These are phyloP conservation scores for Trametes meyenii DNA, from an alignment of 768 basidiomycete genomes.

Conservation along the genomic window DNA sequence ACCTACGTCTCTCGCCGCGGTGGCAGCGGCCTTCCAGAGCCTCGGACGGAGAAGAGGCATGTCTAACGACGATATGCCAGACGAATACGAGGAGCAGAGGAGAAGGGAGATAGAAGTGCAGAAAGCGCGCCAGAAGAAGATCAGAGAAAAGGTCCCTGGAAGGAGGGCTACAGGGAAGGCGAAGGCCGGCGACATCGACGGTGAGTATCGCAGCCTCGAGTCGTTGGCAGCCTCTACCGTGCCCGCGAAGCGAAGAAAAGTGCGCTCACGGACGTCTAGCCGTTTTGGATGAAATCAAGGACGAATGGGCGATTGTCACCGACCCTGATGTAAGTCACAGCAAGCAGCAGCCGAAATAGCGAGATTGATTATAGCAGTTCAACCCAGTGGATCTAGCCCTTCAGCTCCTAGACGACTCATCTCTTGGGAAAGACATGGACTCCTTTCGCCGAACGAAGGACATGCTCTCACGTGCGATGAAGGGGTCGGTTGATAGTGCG, in stretches of 20 bases:
- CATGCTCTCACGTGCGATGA: constrained; percentile 77
- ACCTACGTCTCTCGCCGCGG: constrained; percentile 45
- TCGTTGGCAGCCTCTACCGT: neutral
- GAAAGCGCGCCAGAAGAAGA: constrained; percentile 65
- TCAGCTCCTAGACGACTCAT: constrained; percentile 79
- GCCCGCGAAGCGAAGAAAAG: neutral
- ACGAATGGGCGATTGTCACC: constrained; percentile 89
- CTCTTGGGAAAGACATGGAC: constrained; percentile 70
- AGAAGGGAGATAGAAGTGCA: constrained; percentile 66
- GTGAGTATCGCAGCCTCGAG: constrained; percentile 43
- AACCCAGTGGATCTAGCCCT: constrained; percentile 94
- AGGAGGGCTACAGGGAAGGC: constrained; percentile 54
- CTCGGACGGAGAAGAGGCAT: constrained; percentile 56
- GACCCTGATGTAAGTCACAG: constrained; percentile 67
- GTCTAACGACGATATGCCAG: constrained; percentile 56
- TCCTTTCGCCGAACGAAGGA: constrained; percentile 79
- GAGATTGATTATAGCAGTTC: constrained; percentile 55
- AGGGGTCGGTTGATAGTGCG: constrained; percentile 88
- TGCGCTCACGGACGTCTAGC: constrained; percentile 45
- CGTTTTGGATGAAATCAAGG: constrained; percentile 81
- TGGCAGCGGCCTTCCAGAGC: constrained; percentile 74
- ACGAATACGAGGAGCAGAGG: constrained; percentile 61
- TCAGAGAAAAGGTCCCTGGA: constrained; percentile 68
- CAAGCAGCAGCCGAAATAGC: neutral
- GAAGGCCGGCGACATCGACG: constrained; percentile 83